Evolutionary conservation across 2,329 filamentous ascomycete species (phyloP).

Genomic region (Arthrobotrys musiformis): DNA sequence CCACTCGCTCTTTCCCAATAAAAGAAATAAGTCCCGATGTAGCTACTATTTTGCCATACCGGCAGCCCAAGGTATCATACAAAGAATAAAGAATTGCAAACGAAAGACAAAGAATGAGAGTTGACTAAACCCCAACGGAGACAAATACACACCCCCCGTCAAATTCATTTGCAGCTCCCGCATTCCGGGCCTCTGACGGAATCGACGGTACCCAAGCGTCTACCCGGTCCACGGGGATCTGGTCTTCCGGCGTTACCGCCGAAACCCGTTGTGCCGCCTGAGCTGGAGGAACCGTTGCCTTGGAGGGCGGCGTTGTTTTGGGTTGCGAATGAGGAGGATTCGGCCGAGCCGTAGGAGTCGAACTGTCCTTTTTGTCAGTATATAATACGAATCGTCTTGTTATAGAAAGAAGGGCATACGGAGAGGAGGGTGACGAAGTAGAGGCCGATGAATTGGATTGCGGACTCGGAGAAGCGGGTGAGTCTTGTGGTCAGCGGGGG

Average conservation of each 20-base stretch:
- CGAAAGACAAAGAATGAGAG: too few species aligned
- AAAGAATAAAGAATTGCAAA: background rate
- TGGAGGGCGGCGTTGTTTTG: conserved; percentile 47
- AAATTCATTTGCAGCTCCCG: conserved; percentile 28
- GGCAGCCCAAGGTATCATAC: conserved; percentile 5
- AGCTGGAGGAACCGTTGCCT: background rate
- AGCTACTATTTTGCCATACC: background rate
- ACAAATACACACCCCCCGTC: background rate
- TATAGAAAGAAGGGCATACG: conserved; percentile 12
- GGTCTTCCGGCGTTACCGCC: conserved; percentile 27
- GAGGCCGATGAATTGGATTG: conserved; percentile 49
- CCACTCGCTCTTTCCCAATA: conserved; percentile 1
- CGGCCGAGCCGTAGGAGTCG: conserved; percentile 45
- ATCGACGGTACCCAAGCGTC: conserved; percentile 41
- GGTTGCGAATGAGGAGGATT: conserved; percentile 48
- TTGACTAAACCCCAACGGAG: background rate
- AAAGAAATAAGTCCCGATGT: background rate
- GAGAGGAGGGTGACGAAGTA: conserved; percentile 51
- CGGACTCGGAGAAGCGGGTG: conserved; percentile 47
- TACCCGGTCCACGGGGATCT: conserved; percentile 26
- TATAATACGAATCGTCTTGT: background rate
- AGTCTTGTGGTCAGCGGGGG: conserved; percentile 43
- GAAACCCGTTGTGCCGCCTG: background rate
- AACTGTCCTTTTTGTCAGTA: conserved; percentile 34
- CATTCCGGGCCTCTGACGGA: conserved; percentile 43